These are phyloP conservation scores for Colletotrichum scovillei DNA, from an alignment of 2,329 filamentous ascomycete genomes.

Conservation along the genomic window DNA sequence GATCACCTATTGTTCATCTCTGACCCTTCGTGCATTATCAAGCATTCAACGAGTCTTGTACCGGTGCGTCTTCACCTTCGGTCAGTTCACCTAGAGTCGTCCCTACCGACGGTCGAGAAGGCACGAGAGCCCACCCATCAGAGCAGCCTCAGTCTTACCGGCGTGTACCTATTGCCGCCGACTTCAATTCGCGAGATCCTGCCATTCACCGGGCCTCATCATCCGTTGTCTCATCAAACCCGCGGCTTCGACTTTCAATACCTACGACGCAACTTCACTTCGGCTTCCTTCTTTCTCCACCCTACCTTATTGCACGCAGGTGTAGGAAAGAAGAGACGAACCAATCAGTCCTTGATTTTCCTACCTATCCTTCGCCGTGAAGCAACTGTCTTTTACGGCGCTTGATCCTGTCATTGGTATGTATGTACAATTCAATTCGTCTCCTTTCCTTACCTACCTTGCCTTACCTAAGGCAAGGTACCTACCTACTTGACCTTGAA, in stretches of 20 bases:
- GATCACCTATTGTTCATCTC: background rate
- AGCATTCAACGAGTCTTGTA: conserved; percentile 8
- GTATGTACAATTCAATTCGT: no score
- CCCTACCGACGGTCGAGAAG: background rate
- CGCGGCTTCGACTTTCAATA: background rate
- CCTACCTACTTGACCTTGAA: background rate
- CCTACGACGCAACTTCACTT: background rate
- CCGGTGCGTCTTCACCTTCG: background rate
- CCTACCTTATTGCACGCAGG: background rate
- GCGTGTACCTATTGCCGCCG: background rate
- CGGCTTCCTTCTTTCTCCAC: background rate
- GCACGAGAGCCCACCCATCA: background rate
- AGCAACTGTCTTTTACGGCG: no score
- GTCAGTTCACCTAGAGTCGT: conserved; percentile 3
- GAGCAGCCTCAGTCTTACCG: background rate
- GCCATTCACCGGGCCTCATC: background rate
- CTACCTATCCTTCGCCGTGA: background rate
- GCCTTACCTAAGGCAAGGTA: no score
- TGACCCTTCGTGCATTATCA: background rate
- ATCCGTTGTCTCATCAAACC: background rate
- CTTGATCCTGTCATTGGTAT: no score
- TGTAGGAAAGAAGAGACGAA: background rate
- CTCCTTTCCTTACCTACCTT: no score
- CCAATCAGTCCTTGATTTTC: background rate
- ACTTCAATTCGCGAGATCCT: background rate